These are phyloP conservation scores for Suillus alpinus DNA, from an alignment of 768 basidiomycete species.

Conservation along the genomic window DNA sequence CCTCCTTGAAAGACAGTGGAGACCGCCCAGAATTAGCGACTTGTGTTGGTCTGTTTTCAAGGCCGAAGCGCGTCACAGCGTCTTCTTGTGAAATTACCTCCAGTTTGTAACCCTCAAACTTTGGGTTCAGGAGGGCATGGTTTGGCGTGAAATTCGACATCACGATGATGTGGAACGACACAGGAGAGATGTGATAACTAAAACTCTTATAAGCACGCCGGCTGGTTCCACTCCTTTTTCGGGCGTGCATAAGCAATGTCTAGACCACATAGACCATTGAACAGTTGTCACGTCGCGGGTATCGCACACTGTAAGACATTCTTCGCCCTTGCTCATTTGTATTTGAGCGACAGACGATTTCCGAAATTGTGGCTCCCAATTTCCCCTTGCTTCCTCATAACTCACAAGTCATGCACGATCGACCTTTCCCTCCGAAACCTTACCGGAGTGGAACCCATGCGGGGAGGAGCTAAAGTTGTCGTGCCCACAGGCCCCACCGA, in stretches of 20 bases:
- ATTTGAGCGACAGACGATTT: neutral
- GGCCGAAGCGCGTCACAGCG: conserved; percentile 46
- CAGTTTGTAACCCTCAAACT: conserved; percentile 84
- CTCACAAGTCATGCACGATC: too few species aligned
- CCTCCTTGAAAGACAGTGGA: conserved; percentile 74
- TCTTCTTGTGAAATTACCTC: conserved; percentile 59
- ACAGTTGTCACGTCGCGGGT: neutral
- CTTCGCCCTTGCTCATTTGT: neutral
- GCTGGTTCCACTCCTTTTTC: neutral
- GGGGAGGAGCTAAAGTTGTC: neutral
- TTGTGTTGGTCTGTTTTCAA: conserved; percentile 46
- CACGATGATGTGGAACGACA: neutral
- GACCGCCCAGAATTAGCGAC: conserved; percentile 55
- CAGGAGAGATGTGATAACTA: neutral
- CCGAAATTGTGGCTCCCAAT: neutral
- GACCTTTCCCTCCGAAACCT: too few species aligned
- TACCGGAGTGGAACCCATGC: neutral
- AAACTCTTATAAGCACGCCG: neutral
- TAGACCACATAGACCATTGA: neutral
- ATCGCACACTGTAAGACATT: neutral
- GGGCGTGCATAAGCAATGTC: neutral
- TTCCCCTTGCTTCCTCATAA: neutral
- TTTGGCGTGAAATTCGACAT: conserved; percentile 44
- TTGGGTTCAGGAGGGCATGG: conserved; percentile 66
- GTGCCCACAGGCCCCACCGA: neutral